A percentile compares a stretch with the other conserved stretches of the same genome.
Conservation (phyloP, 495 filamentous ascomycete genomes). For the Tuber calosporum region DNA sequence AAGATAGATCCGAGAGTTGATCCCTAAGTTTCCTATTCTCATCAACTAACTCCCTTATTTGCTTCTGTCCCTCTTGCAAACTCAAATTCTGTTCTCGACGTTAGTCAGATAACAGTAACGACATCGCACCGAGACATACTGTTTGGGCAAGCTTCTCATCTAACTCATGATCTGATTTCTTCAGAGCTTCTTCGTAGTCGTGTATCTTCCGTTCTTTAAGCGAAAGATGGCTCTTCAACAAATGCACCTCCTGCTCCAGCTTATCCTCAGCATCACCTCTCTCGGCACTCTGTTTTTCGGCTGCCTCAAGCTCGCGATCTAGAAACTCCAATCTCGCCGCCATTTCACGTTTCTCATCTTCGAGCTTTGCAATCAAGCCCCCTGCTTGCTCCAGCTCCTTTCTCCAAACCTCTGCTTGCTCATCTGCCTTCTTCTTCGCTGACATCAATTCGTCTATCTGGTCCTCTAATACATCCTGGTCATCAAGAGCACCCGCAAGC, state of each 20-base stretch:
- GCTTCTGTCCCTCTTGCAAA: constrained; percentile 35
- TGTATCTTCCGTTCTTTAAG: constrained; percentile 85
- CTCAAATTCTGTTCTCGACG: constrained; percentile 24
- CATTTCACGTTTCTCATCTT: constrained; percentile 73
- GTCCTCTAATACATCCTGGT: constrained; percentile 88
- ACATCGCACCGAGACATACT: constrained; percentile 14
- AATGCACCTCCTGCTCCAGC: constrained; percentile 72
- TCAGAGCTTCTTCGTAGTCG: constrained; percentile 75
- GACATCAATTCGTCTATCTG: constrained; percentile 83
- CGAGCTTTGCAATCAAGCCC: constrained; percentile 71
- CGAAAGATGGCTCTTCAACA: constrained; percentile 82
- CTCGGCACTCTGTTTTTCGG: constrained; percentile 59
- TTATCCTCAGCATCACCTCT: constrained; percentile 64
- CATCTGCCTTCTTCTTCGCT: constrained; percentile 82
- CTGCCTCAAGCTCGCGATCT: constrained; percentile 58
- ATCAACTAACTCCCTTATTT: constrained; percentile 58
- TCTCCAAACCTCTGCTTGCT: constrained; percentile 69
- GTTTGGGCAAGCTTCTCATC: constrained; percentile 78
- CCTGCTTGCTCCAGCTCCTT: constrained; percentile 86
- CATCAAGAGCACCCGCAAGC: constrained; percentile 81
- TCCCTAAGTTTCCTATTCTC: constrained; percentile 81
- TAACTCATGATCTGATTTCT: constrained; percentile 80
- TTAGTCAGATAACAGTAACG: constrained; percentile 15
- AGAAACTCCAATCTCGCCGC: constrained; percentile 59
- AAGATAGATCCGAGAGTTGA: constrained; percentile 77